phyloP scores from a whole-genome alignment of 208 protist species.

The Acanthamoeba triangularis region DNA sequence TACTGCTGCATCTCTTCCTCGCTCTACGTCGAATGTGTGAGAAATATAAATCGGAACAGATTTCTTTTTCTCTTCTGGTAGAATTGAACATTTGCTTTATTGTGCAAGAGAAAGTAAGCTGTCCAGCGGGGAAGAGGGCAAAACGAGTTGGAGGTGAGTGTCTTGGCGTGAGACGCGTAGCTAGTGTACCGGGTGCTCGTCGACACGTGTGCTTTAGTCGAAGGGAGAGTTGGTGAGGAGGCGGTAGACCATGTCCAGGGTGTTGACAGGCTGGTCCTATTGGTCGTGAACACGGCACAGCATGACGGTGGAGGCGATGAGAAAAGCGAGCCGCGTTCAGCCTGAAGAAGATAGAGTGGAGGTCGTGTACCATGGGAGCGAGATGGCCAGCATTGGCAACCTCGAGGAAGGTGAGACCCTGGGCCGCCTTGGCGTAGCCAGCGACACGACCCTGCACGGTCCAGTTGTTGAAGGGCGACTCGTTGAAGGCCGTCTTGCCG shows the following conservation, averaged over 20 bases:
- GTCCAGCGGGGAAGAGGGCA: no score
- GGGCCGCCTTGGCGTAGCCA: constrained; percentile 6
- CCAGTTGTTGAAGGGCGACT: constrained; percentile 20
- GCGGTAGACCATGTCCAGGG: constrained; percentile 37
- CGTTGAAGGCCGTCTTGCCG: constrained; percentile 35
- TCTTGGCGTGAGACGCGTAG: no score
- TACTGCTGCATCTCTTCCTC: neutral
- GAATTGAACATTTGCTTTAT: no score
- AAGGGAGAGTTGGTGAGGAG: constrained; percentile 54
- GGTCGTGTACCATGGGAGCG: constrained; percentile 12
- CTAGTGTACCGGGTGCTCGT: no score
- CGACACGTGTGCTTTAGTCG: neutral
- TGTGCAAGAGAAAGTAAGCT: no score
- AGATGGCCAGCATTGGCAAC: constrained; percentile 39
- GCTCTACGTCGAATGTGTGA: neutral
- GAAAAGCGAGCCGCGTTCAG: neutral
- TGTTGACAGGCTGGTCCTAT: constrained; percentile 47
- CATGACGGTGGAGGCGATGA: neutral
- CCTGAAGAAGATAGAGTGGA: no score
- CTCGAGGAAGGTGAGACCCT: constrained; percentile 54
- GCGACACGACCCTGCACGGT: constrained; percentile 27
- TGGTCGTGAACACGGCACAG: neutral
- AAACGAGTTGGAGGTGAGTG: no score
- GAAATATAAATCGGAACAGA: no score
- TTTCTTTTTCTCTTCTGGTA: no score